Conservation (phyloP, 2,329 filamentous ascomycete genomes). For the Pyricularia grisea region DNA sequence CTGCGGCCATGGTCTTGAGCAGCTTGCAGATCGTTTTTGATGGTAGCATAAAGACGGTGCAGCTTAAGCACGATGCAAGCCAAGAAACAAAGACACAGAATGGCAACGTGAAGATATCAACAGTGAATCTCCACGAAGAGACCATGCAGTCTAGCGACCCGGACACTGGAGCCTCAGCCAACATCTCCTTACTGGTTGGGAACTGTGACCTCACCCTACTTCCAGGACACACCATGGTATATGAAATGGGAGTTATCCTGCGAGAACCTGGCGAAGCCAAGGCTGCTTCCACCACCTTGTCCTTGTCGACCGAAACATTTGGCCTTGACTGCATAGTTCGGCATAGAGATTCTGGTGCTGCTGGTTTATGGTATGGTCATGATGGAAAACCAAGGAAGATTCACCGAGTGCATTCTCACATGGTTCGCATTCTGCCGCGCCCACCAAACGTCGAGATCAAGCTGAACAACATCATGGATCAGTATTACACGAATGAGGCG, state of each 20-base stretch:
- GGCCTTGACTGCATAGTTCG: constrained; percentile 56
- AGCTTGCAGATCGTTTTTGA: constrained; percentile 45
- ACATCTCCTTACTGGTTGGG: constrained; percentile 25
- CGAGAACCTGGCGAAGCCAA: constrained; percentile 74
- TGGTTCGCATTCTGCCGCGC: constrained; percentile 70
- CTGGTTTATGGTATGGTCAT: constrained; percentile 39
- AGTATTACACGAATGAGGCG: constrained; percentile 79
- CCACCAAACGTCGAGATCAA: constrained; percentile 83
- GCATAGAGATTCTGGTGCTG: constrained; percentile 31
- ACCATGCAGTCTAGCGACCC: constrained; percentile 8
- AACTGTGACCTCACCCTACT: constrained; percentile 53
- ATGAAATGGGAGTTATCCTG: constrained; percentile 62
- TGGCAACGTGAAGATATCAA: neutral
- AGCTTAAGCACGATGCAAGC: constrained; percentile 33
- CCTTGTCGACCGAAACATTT: constrained; percentile 56
- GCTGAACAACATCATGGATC: constrained; percentile 49
- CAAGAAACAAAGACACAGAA: constrained; percentile 11
- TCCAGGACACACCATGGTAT: constrained; percentile 59
- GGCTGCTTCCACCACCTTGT: constrained; percentile 53
- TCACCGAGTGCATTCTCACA: constrained; percentile 38
- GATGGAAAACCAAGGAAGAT: constrained; percentile 33
- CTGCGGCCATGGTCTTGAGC: constrained; percentile 40
- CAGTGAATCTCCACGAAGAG: constrained; percentile 18
- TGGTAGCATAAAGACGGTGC: constrained; percentile 46
- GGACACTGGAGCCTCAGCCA: constrained; percentile 4